A percentile compares a stretch with the other conserved stretches of the same genome.
phyloP scores from a whole-genome alignment of 2,329 filamentous ascomycete genomes.

The Fusarium domesticum region DNA sequence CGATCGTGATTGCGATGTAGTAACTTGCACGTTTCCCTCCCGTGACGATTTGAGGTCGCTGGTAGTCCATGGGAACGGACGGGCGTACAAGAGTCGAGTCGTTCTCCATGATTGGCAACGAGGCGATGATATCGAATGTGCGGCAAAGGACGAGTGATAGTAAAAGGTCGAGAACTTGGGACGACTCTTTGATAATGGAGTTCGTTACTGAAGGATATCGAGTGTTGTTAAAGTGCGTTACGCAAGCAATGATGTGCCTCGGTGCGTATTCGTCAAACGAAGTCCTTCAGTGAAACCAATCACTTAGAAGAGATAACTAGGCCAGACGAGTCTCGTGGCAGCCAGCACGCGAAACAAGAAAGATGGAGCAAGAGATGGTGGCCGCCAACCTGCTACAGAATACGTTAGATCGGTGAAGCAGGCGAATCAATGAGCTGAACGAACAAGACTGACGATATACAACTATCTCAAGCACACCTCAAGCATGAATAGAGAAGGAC shows the following conservation, averaged over 20 bases:
- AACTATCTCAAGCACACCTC: conserved; percentile 1
- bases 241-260: background rate
- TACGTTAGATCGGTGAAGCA: background rate
- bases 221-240: background rate
- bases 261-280: background rate
- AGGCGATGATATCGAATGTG: background rate
- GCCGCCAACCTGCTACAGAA: background rate
- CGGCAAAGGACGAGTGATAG: background rate
- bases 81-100: conserved; percentile 18
- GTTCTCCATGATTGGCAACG: conserved; percentile 20
- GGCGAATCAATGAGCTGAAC: background rate
- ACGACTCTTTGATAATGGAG: background rate
- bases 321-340: background rate
- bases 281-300: background rate
- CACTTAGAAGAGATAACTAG: background rate
- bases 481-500: conserved; percentile 10
- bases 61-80: conserved; percentile 15
- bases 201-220: background rate
- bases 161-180: background rate
- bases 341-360: background rate
- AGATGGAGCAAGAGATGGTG: background rate
- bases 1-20: conserved; percentile 39
- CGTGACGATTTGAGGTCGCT: conserved; percentile 21
- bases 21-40: conserved; percentile 37
- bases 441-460: background rate